Conservation (phyloP, 352 stramenopile species). For the Phytophthora foliorum region DNA sequence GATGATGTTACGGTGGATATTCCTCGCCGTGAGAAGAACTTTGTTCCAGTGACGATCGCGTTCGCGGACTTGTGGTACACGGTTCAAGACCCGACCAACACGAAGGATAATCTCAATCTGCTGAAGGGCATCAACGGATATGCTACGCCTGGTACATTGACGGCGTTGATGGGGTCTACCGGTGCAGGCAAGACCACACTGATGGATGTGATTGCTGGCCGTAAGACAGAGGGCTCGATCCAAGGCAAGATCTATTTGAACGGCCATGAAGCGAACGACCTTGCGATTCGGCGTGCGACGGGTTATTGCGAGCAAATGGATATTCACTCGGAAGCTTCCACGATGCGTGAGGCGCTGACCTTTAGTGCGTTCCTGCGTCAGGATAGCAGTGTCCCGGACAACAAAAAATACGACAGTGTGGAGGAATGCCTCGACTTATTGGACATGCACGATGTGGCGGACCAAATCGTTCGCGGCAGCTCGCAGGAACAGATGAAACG, state of each 20-base stretch:
- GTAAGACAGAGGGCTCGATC: conserved; percentile 86
- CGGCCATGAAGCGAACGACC: conserved; percentile 40
- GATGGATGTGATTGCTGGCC: conserved; percentile 93
- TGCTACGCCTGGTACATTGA: conserved; percentile 52
- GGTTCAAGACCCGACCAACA: conserved; percentile 39
- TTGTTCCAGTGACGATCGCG: no score
- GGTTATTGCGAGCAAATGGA: conserved; percentile 83
- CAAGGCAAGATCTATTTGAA: conserved; percentile 67
- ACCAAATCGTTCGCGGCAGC: conserved; percentile 49
- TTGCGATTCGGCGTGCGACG: conserved; percentile 43
- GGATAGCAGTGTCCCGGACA: conserved; percentile 36
- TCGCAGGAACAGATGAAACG: conserved; percentile 61
- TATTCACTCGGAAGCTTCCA: conserved; percentile 84
- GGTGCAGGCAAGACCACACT: conserved; percentile 92
- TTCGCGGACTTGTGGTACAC: conserved; percentile 54
- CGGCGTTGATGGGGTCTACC: conserved; percentile 61
- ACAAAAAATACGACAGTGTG: conserved; percentile 40
- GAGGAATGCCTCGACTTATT: conserved; percentile 48
- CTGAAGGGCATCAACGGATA: conserved; percentile 62
- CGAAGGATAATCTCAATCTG: conserved; percentile 65
- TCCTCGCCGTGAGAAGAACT: no score
- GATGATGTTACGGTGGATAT: no score
- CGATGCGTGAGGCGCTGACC: conserved; percentile 86
- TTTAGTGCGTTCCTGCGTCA: conserved; percentile 88
- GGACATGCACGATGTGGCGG: conserved; percentile 39